A percentile compares a stretch with the other conserved stretches of the same genome.
phyloP scores from a whole-genome alignment of 768 basidiomycete genomes.

The Suillus subluteus region DNA sequence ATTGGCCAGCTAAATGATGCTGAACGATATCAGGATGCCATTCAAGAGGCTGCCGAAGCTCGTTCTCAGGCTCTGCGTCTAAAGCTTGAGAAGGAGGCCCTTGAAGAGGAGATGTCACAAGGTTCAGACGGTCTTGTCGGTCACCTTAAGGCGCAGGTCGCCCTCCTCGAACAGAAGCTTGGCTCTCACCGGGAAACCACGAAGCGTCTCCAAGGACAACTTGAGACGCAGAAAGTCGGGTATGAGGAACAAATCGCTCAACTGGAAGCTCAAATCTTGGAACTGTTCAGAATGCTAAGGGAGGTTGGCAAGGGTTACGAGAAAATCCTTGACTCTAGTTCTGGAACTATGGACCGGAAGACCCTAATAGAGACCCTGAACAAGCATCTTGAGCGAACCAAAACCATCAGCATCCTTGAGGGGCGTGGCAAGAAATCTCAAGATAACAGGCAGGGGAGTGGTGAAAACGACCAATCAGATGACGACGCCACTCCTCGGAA shows the following conservation, averaged over 20 bases:
- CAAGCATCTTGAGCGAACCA: conserved; percentile 79
- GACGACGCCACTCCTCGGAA: conserved; percentile 62
- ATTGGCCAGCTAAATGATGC: conserved; percentile 90
- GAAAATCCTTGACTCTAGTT: conserved; percentile 65
- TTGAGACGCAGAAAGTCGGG: conserved; percentile 73
- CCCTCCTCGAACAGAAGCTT: conserved; percentile 77
- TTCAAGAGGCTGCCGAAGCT: conserved; percentile 75
- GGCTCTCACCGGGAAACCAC: conserved; percentile 79
- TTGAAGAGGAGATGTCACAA: conserved; percentile 81
- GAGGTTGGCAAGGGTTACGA: conserved; percentile 81
- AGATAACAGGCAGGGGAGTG: conserved; percentile 25
- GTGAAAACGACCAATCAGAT: conserved; percentile 37
- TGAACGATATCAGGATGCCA: conserved; percentile 77
- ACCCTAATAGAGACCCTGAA: conserved; percentile 80
- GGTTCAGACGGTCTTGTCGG: conserved; percentile 87
- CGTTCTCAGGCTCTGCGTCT: conserved; percentile 65
- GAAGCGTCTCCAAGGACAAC: conserved; percentile 71
- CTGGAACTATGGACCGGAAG: conserved; percentile 74
- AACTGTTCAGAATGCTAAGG: conserved; percentile 91
- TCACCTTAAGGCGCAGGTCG: conserved; percentile 70
- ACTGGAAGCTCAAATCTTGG: conserved; percentile 90
- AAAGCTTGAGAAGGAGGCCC: conserved; percentile 78
- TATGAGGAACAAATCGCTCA: conserved; percentile 89
- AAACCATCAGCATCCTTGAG: conserved; percentile 86
- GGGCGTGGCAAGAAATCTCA: conserved; percentile 51